Percentiles rank a stretch among this genome's conserved stretches.
phyloP scores from a whole-genome alignment of 768 basidiomycete species.

The Mycena crocata region DNA sequence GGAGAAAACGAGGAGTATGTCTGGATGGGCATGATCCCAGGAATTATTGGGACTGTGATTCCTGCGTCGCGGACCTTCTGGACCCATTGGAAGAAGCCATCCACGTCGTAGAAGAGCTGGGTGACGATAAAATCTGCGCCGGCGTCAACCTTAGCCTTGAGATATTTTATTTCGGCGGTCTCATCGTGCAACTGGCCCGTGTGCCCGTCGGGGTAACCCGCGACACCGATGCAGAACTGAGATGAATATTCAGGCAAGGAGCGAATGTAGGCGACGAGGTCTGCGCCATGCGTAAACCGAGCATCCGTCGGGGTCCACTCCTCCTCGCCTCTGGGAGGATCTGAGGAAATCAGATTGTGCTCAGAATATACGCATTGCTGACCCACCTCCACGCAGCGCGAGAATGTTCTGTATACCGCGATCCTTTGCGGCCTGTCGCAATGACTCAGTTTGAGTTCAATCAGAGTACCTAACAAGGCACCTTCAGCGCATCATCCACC shows the following conservation, averaged over 20 bases:
- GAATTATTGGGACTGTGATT: constrained; percentile 90
- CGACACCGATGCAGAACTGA: constrained; percentile 94
- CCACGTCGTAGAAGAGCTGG: constrained; percentile 97
- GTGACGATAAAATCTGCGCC: constrained; percentile 97
- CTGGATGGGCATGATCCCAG: constrained; percentile 98
- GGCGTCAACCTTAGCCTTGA: constrained; percentile 91
- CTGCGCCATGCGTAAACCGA: constrained; percentile 84
- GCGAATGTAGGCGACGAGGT: constrained; percentile 93
- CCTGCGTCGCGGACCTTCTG: constrained; percentile 81
- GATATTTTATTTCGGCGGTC: constrained; percentile 71
- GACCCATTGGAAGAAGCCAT: constrained; percentile 86
- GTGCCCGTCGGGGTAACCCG: constrained; percentile 96
- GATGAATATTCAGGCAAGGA: constrained; percentile 80
- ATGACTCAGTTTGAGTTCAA: background rate
- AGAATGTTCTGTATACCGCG: constrained; percentile 90
- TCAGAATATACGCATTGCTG: background rate
- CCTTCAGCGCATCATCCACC: constrained; percentile 87
- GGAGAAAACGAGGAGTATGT: constrained; percentile 93
- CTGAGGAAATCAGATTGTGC: constrained; percentile 51
- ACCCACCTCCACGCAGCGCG: constrained; percentile 89
- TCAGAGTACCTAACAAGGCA: constrained; percentile 47
- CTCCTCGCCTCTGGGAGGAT: constrained; percentile 94
- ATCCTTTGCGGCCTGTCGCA: constrained; percentile 75
- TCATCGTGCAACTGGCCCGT: constrained; percentile 69
- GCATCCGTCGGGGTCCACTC: constrained; percentile 91